Evolutionary conservation across 306 rosid genomes (phyloP).

Genomic region (Senna tora): DNA sequence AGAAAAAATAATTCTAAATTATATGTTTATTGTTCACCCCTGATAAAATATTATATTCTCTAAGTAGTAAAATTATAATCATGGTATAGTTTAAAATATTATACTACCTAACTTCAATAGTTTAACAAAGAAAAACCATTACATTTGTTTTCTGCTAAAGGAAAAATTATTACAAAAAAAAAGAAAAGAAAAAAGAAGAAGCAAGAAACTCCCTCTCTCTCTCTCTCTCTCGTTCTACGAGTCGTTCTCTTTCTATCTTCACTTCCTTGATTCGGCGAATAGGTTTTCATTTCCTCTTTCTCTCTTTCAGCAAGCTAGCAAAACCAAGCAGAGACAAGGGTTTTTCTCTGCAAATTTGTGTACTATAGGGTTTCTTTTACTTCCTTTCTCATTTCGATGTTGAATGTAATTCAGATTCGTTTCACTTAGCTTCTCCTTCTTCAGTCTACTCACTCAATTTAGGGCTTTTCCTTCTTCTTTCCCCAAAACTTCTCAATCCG

Average conservation of each 20-base stretch:
- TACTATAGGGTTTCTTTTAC: constrained; percentile 10
- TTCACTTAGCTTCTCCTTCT: constrained; percentile 10
- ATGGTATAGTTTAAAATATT: too few relatives aligned
- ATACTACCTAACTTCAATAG: too few relatives aligned
- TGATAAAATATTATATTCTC: too few relatives aligned
- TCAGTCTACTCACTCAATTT: constrained; percentile 37
- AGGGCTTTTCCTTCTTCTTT: constrained; percentile 44
- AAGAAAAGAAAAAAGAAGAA: neutral
- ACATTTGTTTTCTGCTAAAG: neutral
- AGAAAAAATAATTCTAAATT: too few relatives aligned
- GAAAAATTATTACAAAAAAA: neutral
- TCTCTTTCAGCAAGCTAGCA: constrained; percentile 34
- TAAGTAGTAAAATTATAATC: too few relatives aligned
- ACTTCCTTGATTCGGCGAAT: constrained; percentile 48
- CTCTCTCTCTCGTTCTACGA: constrained; percentile 11
- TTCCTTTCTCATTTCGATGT: constrained; percentile 35
- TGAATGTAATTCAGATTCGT: constrained; percentile 44
- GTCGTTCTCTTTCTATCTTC: constrained; percentile 47
- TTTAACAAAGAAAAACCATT: neutral
- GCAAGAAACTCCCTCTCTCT: constrained; percentile 16
- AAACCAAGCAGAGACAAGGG: constrained; percentile 25
- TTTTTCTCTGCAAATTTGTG: constrained; percentile 36
- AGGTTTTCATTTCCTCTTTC: constrained; percentile 37
- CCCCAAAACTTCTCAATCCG: constrained; percentile 38
- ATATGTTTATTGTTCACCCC: too few relatives aligned